Percentiles rank a stretch among this genome's conserved stretches.
Evolutionary conservation across 2,329 filamentous ascomycete species (phyloP).

Genomic region (Purpureocillium takamizusanense): DNA sequence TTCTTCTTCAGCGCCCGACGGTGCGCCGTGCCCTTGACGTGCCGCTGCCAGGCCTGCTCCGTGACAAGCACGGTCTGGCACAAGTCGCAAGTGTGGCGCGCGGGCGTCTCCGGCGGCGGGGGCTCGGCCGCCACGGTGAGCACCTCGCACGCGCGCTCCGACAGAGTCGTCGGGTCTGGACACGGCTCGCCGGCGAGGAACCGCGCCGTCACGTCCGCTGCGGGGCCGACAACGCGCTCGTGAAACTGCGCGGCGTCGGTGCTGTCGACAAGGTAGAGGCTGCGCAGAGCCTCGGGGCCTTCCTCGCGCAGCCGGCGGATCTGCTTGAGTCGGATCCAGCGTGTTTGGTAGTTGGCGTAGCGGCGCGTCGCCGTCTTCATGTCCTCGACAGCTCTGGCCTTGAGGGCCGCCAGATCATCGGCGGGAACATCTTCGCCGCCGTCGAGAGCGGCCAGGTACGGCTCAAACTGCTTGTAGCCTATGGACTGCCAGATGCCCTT

Average conservation of each 20-base stretch:
- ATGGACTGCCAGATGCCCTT: slow-evolving; percentile 95
- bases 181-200: slow-evolving; percentile 54
- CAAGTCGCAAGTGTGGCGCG: slow-evolving; percentile 58
- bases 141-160: slow-evolving; percentile 39
- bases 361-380: slow-evolving; percentile 79
- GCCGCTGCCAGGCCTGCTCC: slow-evolving; percentile 36
- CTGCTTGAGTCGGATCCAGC: slow-evolving; percentile 81
- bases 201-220: slow-evolving; percentile 46
- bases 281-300: slow-evolving; percentile 38
- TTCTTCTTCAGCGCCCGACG: slow-evolving; percentile 22
- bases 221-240: slow-evolving; percentile 55
- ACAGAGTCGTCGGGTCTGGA: slow-evolving; percentile 39
- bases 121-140: slow-evolving; percentile 40
- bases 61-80: slow-evolving; percentile 59
- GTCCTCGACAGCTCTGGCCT: slow-evolving; percentile 54
- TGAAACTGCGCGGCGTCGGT: slow-evolving; percentile 57
- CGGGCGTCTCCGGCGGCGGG: slow-evolving; percentile 42
- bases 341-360: slow-evolving; percentile 76
- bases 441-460: slow-evolving; percentile 50
- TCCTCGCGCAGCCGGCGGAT: slow-evolving; percentile 56
- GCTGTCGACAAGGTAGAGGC: slow-evolving; percentile 73
- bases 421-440: slow-evolving; percentile 28
- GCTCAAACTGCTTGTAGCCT: slow-evolving; percentile 83
- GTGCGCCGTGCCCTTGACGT: slow-evolving; percentile 27
- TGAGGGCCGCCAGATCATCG: slow-evolving; percentile 41